Evolutionary conservation across 2,329 filamentous ascomycete genomes (phyloP).

Genomic region (Colletotrichum sp.): DNA sequence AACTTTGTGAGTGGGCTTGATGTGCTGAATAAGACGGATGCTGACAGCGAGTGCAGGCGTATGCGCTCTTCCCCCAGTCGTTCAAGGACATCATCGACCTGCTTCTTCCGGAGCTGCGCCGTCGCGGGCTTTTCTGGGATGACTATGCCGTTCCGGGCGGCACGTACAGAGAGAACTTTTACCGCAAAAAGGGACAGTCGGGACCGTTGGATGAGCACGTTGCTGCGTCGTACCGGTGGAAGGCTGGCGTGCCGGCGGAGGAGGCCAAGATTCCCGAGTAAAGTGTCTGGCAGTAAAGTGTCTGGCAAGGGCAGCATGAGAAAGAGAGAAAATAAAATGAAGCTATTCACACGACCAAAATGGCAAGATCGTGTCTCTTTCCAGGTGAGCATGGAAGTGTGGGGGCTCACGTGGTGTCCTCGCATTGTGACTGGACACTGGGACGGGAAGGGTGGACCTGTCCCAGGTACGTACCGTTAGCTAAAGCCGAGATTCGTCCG

Average conservation of each 20-base stretch:
- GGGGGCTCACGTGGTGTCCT: accelerated
- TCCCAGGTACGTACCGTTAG: background rate
- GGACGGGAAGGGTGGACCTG: background rate
- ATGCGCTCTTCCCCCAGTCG: constrained; percentile 69
- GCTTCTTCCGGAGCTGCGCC: constrained; percentile 66
- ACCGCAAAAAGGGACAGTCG: constrained; percentile 52
- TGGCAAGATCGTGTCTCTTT: background rate
- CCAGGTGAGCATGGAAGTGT: accelerated
- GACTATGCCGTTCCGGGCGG: constrained; percentile 59
- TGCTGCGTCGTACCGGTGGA: constrained; percentile 53
- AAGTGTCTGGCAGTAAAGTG: background rate
- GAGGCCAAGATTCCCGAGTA: constrained; percentile 31
- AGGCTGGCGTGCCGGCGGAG: constrained; percentile 30
- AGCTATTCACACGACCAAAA: background rate
- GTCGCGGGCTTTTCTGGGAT: constrained; percentile 62
- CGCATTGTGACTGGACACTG: background rate
- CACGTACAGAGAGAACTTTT: constrained; percentile 67
- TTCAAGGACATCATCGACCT: constrained; percentile 73
- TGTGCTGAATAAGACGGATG: background rate
- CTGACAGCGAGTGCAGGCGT: constrained; percentile 46
- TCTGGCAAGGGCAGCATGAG: accelerated
- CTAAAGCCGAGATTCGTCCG: constrained; percentile 20
- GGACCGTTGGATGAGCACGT: constrained; percentile 57
- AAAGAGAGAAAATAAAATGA: background rate
- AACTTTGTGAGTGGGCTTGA: constrained; percentile 60